Conservation (phyloP, 805 yeast species). For the Cyberlindnera xishuangbannaensis region DNA sequence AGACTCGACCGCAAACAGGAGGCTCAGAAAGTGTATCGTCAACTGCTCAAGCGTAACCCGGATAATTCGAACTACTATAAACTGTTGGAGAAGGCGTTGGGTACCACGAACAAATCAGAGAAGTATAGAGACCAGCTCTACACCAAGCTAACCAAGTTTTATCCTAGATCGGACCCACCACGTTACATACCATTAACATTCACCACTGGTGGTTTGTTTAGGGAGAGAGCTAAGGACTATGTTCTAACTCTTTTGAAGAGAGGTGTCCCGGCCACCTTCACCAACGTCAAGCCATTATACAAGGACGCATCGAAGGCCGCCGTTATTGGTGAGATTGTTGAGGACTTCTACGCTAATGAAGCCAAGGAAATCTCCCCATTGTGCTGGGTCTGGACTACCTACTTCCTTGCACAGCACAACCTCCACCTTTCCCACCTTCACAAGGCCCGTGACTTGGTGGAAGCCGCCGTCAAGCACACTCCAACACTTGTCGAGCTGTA, state of each 20-base stretch:
- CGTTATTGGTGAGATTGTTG: slow-evolving; percentile 48
- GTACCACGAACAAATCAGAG: slow-evolving; percentile 39
- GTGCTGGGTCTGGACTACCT: slow-evolving; percentile 57
- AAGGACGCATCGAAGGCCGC: slow-evolving; percentile 30
- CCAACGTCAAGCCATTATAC: slow-evolving; percentile 78
- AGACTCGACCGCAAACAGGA: slow-evolving; percentile 52
- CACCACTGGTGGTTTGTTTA: slow-evolving; percentile 49
- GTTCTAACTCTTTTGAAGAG: slow-evolving; percentile 56
- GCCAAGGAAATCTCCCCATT: slow-evolving; percentile 28
- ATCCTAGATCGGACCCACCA: slow-evolving; percentile 83
- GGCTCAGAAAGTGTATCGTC: slow-evolving; percentile 64
- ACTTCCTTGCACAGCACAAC: slow-evolving; percentile 75
- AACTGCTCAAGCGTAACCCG: slow-evolving; percentile 77
- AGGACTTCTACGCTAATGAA: slow-evolving; percentile 35
- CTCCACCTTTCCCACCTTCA: slow-evolving; percentile 48
- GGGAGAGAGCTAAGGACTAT: slow-evolving; percentile 44
- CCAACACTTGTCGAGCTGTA: slow-evolving; percentile 84
- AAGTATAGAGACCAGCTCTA: slow-evolving; percentile 55
- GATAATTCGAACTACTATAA: slow-evolving; percentile 65
- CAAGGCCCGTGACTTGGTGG: slow-evolving; percentile 51
- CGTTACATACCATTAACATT: slow-evolving; percentile 73
- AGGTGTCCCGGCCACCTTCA: slow-evolving; percentile 89
- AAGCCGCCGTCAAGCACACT: slow-evolving; percentile 60
- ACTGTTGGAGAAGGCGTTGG: slow-evolving; percentile 60
- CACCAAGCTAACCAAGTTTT: slow-evolving; percentile 56